A percentile compares a stretch with the other conserved stretches of the same genome.
Conservation (phyloP, 169 alveolate species). For the Blepharisma undulans region DNA sequence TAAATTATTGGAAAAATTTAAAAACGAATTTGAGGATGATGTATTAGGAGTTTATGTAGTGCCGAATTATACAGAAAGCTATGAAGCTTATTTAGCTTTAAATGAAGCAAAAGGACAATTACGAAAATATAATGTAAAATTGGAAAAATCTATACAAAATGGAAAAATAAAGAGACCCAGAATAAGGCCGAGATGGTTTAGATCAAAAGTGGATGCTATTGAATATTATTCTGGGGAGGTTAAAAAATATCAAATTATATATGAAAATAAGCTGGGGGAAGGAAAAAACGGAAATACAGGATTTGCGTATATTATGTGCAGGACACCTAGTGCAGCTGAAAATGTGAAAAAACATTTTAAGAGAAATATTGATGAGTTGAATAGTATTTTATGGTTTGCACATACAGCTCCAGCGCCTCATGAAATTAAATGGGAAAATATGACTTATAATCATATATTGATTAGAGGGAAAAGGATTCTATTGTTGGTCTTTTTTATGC, state of each 20-base stretch:
- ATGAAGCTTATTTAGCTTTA: background rate
- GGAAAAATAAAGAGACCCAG: background rate
- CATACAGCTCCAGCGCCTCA: slow-evolving; percentile 6
- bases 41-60: background rate
- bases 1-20: background rate
- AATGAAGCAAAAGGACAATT: background rate
- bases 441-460: background rate
- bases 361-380: background rate
- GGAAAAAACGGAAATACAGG: background rate
- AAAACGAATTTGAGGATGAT: background rate
- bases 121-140: background rate
- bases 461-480: background rate
- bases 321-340: background rate
- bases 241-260: background rate
- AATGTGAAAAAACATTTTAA: background rate
- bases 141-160: background rate
- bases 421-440: background rate
- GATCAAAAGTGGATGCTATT: background rate
- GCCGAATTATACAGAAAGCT: background rate
- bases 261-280: background rate
- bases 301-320: background rate
- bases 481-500: background rate
- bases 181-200: background rate
- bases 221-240: background rate
- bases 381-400: background rate